Percentiles rank a stretch among this genome's conserved stretches.
Conservation (phyloP, 2,329 filamentous ascomycete genomes). For the Aaosphaeria pasadenensis region DNA sequence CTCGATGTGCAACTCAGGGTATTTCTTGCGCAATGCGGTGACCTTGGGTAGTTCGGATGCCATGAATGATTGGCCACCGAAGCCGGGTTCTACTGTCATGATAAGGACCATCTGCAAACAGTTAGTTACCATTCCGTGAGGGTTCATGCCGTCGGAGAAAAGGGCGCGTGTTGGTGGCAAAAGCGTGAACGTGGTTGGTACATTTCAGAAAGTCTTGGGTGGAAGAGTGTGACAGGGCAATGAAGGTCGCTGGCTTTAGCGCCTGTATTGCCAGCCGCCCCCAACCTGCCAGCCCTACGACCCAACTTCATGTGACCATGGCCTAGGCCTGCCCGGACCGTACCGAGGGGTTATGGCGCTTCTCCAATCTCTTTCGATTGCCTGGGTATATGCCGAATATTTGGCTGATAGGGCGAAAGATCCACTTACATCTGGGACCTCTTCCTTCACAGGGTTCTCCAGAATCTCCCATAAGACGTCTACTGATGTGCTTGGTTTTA, state of each 20-base stretch:
- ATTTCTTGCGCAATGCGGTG: constrained; percentile 72
- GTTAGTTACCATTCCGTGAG: not conserved
- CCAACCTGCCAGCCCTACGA: constrained; percentile 17
- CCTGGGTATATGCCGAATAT: constrained; percentile 10
- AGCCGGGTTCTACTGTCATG: constrained; percentile 97
- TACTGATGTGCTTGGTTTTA: constrained; percentile 88
- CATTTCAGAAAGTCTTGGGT: constrained; percentile 12
- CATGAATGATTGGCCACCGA: constrained; percentile 99
- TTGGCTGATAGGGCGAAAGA: not conserved
- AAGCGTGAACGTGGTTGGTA: not conserved
- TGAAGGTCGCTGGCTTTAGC: constrained; percentile 26
- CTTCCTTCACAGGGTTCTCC: constrained; percentile 67
- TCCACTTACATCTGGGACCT: constrained; percentile 79
- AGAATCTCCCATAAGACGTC: constrained; percentile 91
- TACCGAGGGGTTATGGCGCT: constrained; percentile 10
- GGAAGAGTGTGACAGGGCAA: constrained; percentile 9
- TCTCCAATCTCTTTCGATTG: constrained; percentile 3
- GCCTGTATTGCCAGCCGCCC: constrained; percentile 26
- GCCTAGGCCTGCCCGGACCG: constrained; percentile 10
- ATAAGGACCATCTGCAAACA: constrained; percentile 83
- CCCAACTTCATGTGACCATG: constrained; percentile 9
- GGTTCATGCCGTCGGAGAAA: not conserved
- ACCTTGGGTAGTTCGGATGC: constrained; percentile 93
- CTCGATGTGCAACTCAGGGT: constrained; percentile 93
- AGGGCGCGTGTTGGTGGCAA: not conserved